Evolutionary conservation across 2,329 filamentous ascomycete genomes (phyloP).

Genomic region (Hymenotorrendiella dingleyae): DNA sequence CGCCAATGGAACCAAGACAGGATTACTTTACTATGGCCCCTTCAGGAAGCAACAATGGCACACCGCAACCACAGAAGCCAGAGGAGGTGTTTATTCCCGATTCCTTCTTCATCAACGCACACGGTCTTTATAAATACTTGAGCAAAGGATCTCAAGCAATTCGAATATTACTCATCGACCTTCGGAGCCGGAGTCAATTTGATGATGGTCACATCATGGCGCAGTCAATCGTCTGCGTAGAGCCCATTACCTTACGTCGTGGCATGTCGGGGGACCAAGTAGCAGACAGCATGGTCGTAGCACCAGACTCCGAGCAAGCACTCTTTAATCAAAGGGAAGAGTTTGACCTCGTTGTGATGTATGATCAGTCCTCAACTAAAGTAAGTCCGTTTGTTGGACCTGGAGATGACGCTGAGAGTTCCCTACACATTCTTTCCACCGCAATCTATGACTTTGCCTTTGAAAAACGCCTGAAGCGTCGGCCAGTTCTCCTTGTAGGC

Average conservation of each 20-base stretch:
- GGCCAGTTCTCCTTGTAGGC: slow-evolving; percentile 73
- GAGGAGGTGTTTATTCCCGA: slow-evolving; percentile 15
- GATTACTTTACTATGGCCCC: slow-evolving; percentile 22
- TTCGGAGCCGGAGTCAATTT: slow-evolving; percentile 72
- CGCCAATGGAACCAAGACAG: slow-evolving; percentile 13
- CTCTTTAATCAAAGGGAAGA: slow-evolving; percentile 67
- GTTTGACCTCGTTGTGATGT: slow-evolving; percentile 86
- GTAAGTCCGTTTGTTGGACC: slow-evolving; percentile 33
- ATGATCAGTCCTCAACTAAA: slow-evolving; percentile 60
- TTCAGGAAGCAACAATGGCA: slow-evolving; percentile 7
- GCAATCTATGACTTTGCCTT: slow-evolving; percentile 82
- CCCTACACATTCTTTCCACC: slow-evolving; percentile 68
- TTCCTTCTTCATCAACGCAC: slow-evolving; percentile 36
- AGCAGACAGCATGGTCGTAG: slow-evolving; percentile 63
- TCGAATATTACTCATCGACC: slow-evolving; percentile 77
- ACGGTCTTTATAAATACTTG: slow-evolving; percentile 67
- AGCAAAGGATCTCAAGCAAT: slow-evolving; percentile 45
- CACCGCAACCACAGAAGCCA: slow-evolving; percentile 2
- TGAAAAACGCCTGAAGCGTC: slow-evolving; percentile 63
- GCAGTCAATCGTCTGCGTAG: slow-evolving; percentile 80
- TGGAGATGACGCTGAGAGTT: slow-evolving; percentile 40
- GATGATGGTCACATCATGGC: slow-evolving; percentile 86
- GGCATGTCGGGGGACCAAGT: slow-evolving; percentile 58
- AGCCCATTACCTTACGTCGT: slow-evolving; percentile 69
- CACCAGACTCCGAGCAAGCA: slow-evolving; percentile 65